These are phyloP conservation scores for Paramecium sexaurelia DNA, from an alignment of 73 alveolate genomes.

Conservation along the genomic window DNA sequence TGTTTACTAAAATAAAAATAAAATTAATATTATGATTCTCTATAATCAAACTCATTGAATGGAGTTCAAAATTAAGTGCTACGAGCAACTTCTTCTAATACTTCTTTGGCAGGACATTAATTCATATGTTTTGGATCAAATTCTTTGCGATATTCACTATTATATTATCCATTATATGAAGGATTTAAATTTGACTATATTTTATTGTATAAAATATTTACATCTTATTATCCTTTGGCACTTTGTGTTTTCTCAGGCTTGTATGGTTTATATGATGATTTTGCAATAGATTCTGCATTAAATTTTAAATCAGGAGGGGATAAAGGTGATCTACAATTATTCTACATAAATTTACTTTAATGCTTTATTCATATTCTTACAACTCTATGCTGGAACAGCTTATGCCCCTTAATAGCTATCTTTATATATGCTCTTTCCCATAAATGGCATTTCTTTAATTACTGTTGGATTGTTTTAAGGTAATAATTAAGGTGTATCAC, in stretches of 20 bases:
- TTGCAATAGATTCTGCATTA: slow-evolving; percentile 42
- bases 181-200: not conserved
- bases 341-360: not conserved
- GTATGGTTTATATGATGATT: slow-evolving; percentile 52
- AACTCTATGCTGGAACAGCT: slow-evolving; percentile 1
- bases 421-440: slow-evolving; percentile 44
- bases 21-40: not conserved
- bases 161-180: slow-evolving; percentile 9
- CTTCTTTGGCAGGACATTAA: slow-evolving; percentile 49
- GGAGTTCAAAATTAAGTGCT: not conserved
- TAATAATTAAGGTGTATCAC: slow-evolving; percentile 30
- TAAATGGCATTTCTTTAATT: slow-evolving; percentile 49
- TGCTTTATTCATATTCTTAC: not conserved
- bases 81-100: slow-evolving; percentile 14
- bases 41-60: not conserved
- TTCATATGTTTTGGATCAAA: not conserved
- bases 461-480: slow-evolving; percentile 53
- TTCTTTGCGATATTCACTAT: slow-evolving; percentile 32
- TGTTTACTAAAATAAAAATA: not conserved
- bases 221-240: not conserved
- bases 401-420: slow-evolving; percentile 23
- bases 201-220: not conserved
- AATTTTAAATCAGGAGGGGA: slow-evolving; percentile 49
- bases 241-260: not conserved
- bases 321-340: slow-evolving; percentile 15